Evolutionary conservation across 1,284 basidiomycete genomes (phyloP), one percentile per base, ranked within the genome.

Genomic region (Cryptococcus hybrid): DNA sequence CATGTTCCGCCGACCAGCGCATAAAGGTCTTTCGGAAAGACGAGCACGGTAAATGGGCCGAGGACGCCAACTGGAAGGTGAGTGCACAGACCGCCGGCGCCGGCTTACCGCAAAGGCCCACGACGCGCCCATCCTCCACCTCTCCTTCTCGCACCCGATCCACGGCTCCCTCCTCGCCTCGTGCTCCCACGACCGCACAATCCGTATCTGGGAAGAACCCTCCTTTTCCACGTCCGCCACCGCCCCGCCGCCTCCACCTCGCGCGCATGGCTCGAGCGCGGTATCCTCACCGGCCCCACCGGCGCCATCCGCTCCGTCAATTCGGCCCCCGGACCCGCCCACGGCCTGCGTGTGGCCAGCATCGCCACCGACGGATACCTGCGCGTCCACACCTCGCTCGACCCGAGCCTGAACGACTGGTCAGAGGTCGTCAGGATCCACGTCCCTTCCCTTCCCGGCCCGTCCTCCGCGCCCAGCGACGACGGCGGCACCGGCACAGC

Each of bases 81-180:
- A 39, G 82, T 68, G 37, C 51, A 6, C 51, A 30, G 11, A 8
- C 2, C 13, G 24, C 47, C 5, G 34, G 38, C 24, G 6, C 12
- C 5, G 2, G 18, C 35, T 35, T 1, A 30, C 3, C 46, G 54
- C 58, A 47, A 70, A 93, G 89, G 92, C 92, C 12, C 92, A 94
- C 74, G 90, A 92, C 67, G 91, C 91, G 8, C 85, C 91, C 0
- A 82, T 93, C 43, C 84, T 90, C 7, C 86, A 84, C 73, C 68
- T 94, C n/a, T 84, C 84, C 55, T 95, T 91, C 87, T 89, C 90
- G 2, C 90, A 93, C 70, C 91, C 92, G 5, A 86, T 92, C 73
- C 92, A 91, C 63, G 92, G 91, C 8, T 84, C 85, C 15, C 83
- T 95, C 55, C 80, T 95, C 55, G 90, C 90, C 0, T 90, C 88